Conservation (phyloP, 1,139 yeast genomes). For the Blastobotrys petasosporus region DNA sequence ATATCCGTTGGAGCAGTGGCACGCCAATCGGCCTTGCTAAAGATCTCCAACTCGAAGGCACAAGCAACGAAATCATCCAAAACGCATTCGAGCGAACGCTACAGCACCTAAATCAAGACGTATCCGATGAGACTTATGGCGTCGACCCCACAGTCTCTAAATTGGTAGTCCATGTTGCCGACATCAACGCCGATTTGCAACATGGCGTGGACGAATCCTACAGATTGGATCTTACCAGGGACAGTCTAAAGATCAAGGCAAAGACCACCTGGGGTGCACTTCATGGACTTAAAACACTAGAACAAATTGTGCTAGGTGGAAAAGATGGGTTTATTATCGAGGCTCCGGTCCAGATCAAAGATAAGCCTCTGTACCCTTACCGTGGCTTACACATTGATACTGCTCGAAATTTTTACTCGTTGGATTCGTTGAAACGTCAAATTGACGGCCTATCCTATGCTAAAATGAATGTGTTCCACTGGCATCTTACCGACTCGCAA, state of each 20-base stretch:
- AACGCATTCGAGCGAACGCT: conserved; percentile 9
- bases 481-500: conserved; percentile 45
- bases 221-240: conserved; percentile 23
- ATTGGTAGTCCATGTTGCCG: conserved; percentile 19
- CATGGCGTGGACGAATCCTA: conserved; percentile 43
- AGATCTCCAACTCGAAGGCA: conserved; percentile 1
- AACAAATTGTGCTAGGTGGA: conserved; percentile 36
- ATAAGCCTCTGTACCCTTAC: conserved; percentile 41
- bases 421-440: conserved; percentile 35
- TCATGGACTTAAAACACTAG: conserved; percentile 42
- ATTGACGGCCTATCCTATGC: conserved; percentile 42
- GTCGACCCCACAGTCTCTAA: neutral
- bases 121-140: conserved; percentile 1
- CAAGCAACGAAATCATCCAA: conserved; percentile 7
- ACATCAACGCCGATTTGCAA: conserved; percentile 35
- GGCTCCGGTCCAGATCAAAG: conserved; percentile 28
- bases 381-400: conserved; percentile 45
- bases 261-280: conserved; percentile 44
- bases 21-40: conserved; percentile 2
- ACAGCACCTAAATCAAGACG: conserved; percentile 3
- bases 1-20: conserved; percentile 1
- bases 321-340: conserved; percentile 8
- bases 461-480: conserved; percentile 43
- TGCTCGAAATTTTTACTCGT: conserved; percentile 39
- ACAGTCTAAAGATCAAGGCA: conserved; percentile 28